phyloP scores from a whole-genome alignment of 1,139 yeast species.

The Suhomyces kunorum region DNA sequence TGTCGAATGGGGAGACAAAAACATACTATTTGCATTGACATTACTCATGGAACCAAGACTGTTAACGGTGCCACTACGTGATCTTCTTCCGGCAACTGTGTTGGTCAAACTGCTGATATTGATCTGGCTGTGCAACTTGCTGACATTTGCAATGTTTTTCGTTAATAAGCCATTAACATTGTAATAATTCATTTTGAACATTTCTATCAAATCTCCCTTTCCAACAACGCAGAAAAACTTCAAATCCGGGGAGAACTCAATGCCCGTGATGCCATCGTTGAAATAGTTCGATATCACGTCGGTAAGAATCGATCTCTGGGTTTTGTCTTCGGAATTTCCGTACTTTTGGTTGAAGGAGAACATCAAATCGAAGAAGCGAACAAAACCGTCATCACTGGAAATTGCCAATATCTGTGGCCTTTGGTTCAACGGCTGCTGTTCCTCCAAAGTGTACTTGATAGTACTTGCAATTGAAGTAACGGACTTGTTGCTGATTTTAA shows the following conservation, averaged over 20 bases:
- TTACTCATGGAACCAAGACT: slow-evolving; percentile 26
- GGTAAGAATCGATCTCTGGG: slow-evolving; percentile 30
- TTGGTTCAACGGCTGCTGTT: slow-evolving; percentile 2
- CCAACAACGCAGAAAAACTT: slow-evolving; percentile 60
- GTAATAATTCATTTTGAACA: slow-evolving; percentile 49
- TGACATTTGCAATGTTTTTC: slow-evolving; percentile 18
- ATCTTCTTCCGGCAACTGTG: slow-evolving; percentile 25
- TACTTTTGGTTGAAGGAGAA: slow-evolving; percentile 18
- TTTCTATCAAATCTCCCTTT: slow-evolving; percentile 59
- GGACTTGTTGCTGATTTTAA: slow-evolving; percentile 60
- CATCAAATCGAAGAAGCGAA: slow-evolving; percentile 55
- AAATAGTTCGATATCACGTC: slow-evolving; percentile 70
- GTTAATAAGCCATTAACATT: slow-evolving; percentile 36
- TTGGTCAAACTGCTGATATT: slow-evolving; percentile 14
- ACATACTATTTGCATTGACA: slow-evolving; percentile 15
- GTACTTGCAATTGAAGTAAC: slow-evolving; percentile 43
- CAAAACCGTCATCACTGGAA: slow-evolving; percentile 67
- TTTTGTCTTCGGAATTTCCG: slow-evolving; percentile 12
- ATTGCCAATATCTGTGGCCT: slow-evolving; percentile 55
- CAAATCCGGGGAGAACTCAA: slow-evolving; percentile 66
- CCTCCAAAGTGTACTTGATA: slow-evolving; percentile 21
- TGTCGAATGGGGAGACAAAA: slow-evolving; percentile 23
- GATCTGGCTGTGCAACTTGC: slow-evolving; percentile 19
- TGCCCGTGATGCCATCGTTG: slow-evolving; percentile 58
- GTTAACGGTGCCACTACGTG: slow-evolving; percentile 43